A percentile compares a stretch with the other conserved stretches of the same genome.
Conservation (phyloP, 306 rosid species). For the Sesbania bispinosa region DNA sequence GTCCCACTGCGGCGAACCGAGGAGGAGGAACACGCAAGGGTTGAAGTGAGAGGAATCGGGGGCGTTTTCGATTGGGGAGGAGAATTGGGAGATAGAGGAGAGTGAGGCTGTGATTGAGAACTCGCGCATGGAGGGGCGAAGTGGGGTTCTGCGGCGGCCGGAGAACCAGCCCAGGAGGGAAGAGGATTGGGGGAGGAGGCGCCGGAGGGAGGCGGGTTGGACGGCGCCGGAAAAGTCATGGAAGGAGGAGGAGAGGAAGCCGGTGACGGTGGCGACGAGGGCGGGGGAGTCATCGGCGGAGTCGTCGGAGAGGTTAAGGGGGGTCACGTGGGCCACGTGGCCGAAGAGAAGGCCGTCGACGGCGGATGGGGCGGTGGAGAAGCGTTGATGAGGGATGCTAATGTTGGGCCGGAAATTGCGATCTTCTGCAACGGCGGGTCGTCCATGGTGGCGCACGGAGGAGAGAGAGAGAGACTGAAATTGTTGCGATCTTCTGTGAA, state of each 20-base stretch:
- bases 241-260: conserved; percentile 68
- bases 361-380: conserved; percentile 57
- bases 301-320: conserved; percentile 61
- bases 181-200: conserved; percentile 29
- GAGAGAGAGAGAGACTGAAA: not conserved
- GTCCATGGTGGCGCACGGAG: conserved; percentile 66
- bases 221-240: conserved; percentile 49
- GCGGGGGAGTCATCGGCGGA: conserved; percentile 31
- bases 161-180: conserved; percentile 91
- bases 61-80: conserved; percentile 37
- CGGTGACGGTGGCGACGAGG: conserved; percentile 75
- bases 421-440: conserved; percentile 57
- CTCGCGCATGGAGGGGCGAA: conserved; percentile 91
- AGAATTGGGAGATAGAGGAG: conserved; percentile 38
- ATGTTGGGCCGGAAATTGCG: conserved; percentile 77
- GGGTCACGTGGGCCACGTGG: conserved; percentile 43
- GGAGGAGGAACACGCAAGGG: conserved; percentile 70
- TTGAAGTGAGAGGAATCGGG: conserved; percentile 16
- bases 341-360: conserved; percentile 89
- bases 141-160: conserved; percentile 63
- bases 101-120: conserved; percentile 51
- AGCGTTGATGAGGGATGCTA: conserved; percentile 77
- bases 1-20: conserved; percentile 64
- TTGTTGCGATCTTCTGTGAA: not conserved
- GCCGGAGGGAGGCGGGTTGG: conserved; percentile 42